Conservation (phyloP, 2,329 filamentous ascomycete genomes). For the Paramyrothecium roridum region DNA sequence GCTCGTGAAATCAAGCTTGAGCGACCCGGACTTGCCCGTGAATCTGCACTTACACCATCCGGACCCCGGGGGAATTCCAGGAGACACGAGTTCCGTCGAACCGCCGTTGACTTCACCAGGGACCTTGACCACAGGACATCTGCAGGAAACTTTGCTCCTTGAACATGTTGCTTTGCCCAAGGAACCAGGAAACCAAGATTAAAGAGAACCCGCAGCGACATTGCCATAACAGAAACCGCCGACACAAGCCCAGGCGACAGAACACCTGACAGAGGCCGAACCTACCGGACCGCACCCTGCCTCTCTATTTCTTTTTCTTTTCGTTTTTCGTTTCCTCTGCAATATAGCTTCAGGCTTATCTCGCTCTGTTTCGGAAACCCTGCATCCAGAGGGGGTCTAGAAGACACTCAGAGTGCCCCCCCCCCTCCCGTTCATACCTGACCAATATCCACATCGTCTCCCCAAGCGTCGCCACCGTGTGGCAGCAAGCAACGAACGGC, state of each 20-base stretch:
- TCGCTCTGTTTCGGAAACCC: no score
- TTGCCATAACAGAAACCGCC: background rate
- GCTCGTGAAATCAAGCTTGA: no score
- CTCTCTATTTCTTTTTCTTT: no score
- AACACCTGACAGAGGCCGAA: background rate
- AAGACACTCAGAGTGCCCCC: background rate
- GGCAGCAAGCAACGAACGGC: background rate
- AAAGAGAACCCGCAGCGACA: background rate
- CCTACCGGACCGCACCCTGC: background rate
- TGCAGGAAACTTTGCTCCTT: background rate
- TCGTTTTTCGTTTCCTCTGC: no score
- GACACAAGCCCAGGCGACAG: background rate
- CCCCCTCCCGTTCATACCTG: background rate
- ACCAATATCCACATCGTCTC: background rate
- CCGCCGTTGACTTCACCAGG: no score
- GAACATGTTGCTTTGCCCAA: constrained; percentile 16
- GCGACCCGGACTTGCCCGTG: no score
- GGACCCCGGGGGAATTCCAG: no score
- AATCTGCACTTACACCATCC: no score
- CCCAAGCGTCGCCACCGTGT: background rate
- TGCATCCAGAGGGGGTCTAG: no score
- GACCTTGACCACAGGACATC: background rate
- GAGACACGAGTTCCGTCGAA: no score
- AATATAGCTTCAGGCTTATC: no score
- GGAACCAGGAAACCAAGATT: constrained; percentile 2